Evolutionary conservation across 139 green algal species (phyloP).

Genomic region (Deuterostichococcus epilithicus): DNA sequence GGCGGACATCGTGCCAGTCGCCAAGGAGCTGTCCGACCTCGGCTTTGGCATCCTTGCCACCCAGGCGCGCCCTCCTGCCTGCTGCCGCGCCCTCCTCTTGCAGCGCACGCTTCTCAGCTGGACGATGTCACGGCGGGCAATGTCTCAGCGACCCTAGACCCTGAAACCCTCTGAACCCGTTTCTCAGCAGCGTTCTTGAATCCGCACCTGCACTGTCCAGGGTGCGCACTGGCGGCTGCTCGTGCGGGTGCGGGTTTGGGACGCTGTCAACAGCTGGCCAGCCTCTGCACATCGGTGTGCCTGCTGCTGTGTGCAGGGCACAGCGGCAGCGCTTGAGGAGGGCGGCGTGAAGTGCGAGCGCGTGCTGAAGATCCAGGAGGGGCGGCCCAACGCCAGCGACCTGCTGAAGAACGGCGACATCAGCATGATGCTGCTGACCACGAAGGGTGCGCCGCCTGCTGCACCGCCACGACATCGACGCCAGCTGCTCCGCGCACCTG

Average conservation of each 20-base stretch:
- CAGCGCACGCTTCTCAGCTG: too few species aligned
- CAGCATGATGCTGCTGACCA: slow-evolving; percentile 92
- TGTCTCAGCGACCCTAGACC: too few species aligned
- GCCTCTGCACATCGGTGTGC: too few species aligned
- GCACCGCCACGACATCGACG: neutral
- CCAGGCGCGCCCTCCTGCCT: neutral
- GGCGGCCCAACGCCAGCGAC: slow-evolving; percentile 82
- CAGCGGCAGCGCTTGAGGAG: slow-evolving; percentile 54
- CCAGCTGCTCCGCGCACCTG: too few species aligned
- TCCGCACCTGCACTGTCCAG: too few species aligned
- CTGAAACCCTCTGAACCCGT: too few species aligned
- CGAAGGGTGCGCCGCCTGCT: slow-evolving; percentile 16
- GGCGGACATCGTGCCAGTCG: slow-evolving; percentile 70
- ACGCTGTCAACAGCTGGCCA: too few species aligned
- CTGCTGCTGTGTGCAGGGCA: slow-evolving; percentile 45
- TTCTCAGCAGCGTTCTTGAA: too few species aligned
- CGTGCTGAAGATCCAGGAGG: slow-evolving; percentile 98
- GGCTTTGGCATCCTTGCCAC: slow-evolving; percentile 90
- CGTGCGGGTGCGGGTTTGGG: too few species aligned
- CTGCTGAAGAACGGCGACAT: slow-evolving; percentile 82
- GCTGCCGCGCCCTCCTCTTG: too few species aligned
- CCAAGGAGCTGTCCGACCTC: slow-evolving; percentile 74
- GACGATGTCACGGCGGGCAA: too few species aligned
- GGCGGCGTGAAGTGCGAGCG: slow-evolving; percentile 43
- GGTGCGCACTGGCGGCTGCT: too few species aligned